Evolutionary conservation across 441 rosid species (phyloP), one percentile per base, ranked within the genome.

Genomic region (Arabidopsis hybrid): DNA sequence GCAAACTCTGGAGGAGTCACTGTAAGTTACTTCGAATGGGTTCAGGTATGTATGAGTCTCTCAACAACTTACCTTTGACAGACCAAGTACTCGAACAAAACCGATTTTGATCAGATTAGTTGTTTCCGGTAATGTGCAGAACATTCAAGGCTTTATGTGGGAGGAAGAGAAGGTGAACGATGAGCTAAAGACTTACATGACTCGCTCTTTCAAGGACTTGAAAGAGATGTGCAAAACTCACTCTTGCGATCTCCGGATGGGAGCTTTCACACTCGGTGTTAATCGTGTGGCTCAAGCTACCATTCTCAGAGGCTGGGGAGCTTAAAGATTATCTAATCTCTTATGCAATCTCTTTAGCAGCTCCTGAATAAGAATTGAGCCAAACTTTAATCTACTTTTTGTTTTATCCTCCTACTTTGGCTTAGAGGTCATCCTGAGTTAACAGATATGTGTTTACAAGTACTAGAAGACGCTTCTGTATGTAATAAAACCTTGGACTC

Each of bases 271-370:
- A 26, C 91, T 88, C 0, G 91, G 91, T 31, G 88, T 88, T 63
- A 88, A 86, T 69, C 89, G 93, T 0, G 91, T 88, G 0, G 93
- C 96, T 1, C 83, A 88, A 59, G 96, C 98, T 1, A 93, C 97
- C 1, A 76, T 85, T 66, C 93, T 93, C 49, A 80, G 97, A 67
- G 98, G 98, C 5, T 93, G 97, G 98, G 97, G 83, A 77, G 92
- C 98, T 49, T 93, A 21, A 60, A 88, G 31, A 14, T 59, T 10
- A n/a, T 50, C 13, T 60, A 1, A 2, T 21, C 26, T 36, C 40
- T 68, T 1, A n/a, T 50, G 10, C 52, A 1, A 2, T 36, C 40
- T 68, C 1, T 42, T n/a, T 36, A 21, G 52, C 45, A 63, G 21
- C 71, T 26, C 34, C 9, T 45, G n/a, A 76, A 64, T 64, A 76